phyloP scores from a whole-genome alignment of 177 flowering plant genomes.

The Vitis hybrid region DNA sequence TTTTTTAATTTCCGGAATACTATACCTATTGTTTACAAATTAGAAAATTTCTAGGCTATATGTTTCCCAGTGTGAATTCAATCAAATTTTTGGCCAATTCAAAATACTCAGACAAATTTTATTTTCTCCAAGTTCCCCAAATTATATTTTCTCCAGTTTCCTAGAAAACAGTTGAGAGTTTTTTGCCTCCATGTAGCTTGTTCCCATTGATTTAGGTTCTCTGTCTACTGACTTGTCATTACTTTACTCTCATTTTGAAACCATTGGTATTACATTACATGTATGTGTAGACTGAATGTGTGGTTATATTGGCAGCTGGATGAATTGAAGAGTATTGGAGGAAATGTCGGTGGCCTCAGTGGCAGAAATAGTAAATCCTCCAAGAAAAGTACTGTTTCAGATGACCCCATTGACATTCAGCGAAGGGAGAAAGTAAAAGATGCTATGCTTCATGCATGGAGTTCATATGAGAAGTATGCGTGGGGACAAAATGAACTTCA shows the following conservation, averaged over 20 bases:
- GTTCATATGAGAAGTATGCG: slow-evolving; percentile 87
- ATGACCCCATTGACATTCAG: slow-evolving; percentile 53
- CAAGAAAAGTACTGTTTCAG: slow-evolving; percentile 30
- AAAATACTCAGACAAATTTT: too few species aligned
- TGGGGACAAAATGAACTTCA: slow-evolving; percentile 99
- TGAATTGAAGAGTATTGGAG: too few species aligned
- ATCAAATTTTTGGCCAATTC: too few species aligned
- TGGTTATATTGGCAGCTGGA: slow-evolving; percentile 45
- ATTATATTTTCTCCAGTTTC: background rate
- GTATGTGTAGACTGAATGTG: background rate
- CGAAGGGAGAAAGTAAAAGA: slow-evolving; percentile 87
- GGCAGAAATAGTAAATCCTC: slow-evolving; percentile 8
- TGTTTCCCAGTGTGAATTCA: too few species aligned
- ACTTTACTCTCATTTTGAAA: background rate
- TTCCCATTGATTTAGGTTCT: background rate
- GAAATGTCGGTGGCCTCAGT: slow-evolving; percentile 17
- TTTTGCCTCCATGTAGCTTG: background rate
- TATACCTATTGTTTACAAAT: background rate
- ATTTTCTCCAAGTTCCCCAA: background rate
- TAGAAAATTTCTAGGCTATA: too few species aligned
- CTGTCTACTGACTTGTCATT: background rate
- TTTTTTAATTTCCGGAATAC: too few species aligned
- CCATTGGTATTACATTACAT: background rate
- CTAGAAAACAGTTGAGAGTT: too few species aligned
- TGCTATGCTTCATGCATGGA: slow-evolving; percentile 97